phyloP scores from a whole-genome alignment of 176 grass and related monocot species.

The Neostapfia colusana region DNA sequence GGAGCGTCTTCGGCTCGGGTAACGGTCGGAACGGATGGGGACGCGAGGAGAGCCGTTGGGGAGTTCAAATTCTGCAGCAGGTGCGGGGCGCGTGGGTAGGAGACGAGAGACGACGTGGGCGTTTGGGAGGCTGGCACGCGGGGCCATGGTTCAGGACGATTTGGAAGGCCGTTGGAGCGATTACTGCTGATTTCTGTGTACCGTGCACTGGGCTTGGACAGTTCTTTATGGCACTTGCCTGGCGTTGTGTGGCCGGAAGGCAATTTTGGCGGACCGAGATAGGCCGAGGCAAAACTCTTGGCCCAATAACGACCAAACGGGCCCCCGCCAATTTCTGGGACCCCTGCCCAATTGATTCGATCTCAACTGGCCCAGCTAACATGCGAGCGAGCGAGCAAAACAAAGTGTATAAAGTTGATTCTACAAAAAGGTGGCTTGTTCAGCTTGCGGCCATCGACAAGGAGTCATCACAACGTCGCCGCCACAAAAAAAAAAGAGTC shows the following conservation, averaged over 20 bases:
- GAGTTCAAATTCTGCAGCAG: slow-evolving; percentile 53
- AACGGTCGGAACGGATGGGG: slow-evolving; percentile 51
- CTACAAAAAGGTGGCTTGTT: not conserved
- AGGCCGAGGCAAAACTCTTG: too few relatives aligned
- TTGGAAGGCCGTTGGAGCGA: not conserved
- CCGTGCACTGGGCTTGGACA: not conserved
- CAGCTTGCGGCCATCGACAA: not conserved
- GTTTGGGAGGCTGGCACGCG: not conserved
- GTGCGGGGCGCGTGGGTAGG: slow-evolving; percentile 5
- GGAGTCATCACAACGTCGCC: not conserved
- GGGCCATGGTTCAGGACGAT: not conserved
- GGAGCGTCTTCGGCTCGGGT: slow-evolving; percentile 22
- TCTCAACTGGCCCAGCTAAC: too few relatives aligned
- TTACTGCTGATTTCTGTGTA: too few relatives aligned
- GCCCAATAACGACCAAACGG: too few relatives aligned
- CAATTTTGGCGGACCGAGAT: too few relatives aligned
- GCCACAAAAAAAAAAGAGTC: not conserved
- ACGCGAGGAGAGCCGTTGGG: slow-evolving; percentile 48
- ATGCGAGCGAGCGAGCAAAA: too few relatives aligned
- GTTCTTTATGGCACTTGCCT: not conserved
- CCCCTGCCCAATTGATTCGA: too few relatives aligned
- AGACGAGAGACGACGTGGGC: not conserved
- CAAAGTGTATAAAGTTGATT: too few relatives aligned
- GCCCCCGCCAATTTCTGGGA: too few relatives aligned
- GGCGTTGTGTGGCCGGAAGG: too few relatives aligned